Evolutionary conservation across 345 rosid species (phyloP).

Genomic region (Syzygium aqueum): DNA sequence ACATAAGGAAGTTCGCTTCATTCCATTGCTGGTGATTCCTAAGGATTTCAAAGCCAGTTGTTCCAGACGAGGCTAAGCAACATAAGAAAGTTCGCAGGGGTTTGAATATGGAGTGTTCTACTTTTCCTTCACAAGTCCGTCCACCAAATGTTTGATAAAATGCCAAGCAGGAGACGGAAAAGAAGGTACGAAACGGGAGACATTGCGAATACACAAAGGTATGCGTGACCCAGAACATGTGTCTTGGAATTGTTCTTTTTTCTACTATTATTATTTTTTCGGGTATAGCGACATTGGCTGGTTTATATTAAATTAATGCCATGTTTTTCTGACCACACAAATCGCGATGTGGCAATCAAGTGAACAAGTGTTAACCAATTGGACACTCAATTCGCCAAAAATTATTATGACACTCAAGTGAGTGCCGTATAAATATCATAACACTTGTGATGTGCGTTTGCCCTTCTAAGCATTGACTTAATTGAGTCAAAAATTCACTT

Average conservation of each 20-base stretch:
- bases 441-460: neutral
- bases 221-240: neutral
- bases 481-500: neutral
- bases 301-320: neutral
- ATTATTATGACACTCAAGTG: accelerated
- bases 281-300: neutral
- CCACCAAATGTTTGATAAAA: neutral
- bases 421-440: neutral
- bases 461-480: no score
- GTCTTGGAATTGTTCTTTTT: neutral
- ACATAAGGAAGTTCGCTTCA: constrained; percentile 49
- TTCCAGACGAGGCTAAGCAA: constrained; percentile 52
- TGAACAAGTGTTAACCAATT: no score
- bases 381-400: neutral
- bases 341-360: neutral
- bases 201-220: neutral
- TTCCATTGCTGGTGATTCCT: constrained; percentile 27
- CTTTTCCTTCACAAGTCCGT: neutral
- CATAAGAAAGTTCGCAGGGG: neutral
- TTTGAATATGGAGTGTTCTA: neutral
- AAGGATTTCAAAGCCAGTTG: constrained; percentile 59
- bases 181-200: neutral
- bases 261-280: no score
- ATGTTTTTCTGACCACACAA: neutral
- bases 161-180: neutral